Evolutionary conservation across 768 basidiomycete genomes (phyloP).

Genomic region (Rhizopogon rudus): DNA sequence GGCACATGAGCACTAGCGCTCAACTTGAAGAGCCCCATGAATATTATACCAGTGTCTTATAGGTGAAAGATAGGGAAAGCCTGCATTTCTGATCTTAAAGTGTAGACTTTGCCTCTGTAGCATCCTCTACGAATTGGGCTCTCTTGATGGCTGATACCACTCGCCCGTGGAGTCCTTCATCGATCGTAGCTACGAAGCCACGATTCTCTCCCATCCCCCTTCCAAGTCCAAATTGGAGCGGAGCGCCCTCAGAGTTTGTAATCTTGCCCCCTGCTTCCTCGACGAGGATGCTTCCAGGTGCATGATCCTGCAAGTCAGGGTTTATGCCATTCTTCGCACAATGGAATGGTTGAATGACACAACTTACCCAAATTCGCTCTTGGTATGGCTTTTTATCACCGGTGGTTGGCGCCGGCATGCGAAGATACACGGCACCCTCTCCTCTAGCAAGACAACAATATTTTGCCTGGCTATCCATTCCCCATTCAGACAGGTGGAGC

Average conservation of each 20-base stretch:
- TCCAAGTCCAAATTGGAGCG: constrained; percentile 83
- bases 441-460: constrained; percentile 85
- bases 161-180: constrained; percentile 59
- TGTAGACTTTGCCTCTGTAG: constrained; percentile 4
- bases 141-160: constrained; percentile 73
- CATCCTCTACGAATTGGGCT: constrained; percentile 36
- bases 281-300: constrained; percentile 78
- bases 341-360: background rate
- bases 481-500: constrained; percentile 54
- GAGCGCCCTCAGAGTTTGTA: constrained; percentile 73
- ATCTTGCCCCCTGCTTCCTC: constrained; percentile 89
- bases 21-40: no score
- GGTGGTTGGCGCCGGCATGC: constrained; percentile 64
- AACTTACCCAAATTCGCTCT: constrained; percentile 93
- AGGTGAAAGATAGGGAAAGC: background rate
- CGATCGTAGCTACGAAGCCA: constrained; percentile 76
- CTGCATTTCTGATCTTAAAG: background rate
- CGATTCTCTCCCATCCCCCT: constrained; percentile 81
- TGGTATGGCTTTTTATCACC: constrained; percentile 47
- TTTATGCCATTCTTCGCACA: background rate
- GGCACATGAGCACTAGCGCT: no score
- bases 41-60: background rate
- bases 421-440: constrained; percentile 77
- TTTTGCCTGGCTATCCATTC: constrained; percentile 98
- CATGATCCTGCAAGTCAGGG: constrained; percentile 65